Base-by-base conservation (phyloP, 75 land plant species). In the Sequoiadendron giganteum region DNA sequence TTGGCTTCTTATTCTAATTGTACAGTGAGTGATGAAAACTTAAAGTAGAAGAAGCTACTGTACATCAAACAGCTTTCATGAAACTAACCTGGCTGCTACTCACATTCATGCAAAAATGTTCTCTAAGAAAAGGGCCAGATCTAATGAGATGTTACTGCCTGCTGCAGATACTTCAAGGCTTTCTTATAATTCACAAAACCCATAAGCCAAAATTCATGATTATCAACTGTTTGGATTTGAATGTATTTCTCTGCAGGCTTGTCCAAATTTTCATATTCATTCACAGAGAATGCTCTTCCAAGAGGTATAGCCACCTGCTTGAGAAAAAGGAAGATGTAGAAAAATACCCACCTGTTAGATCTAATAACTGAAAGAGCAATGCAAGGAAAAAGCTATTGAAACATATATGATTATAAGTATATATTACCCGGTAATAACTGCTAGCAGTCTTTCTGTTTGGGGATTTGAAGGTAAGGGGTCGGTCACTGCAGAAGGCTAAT, bases 131-230 rank as follows among this genome's bases (percentile, higher is more conserved):
- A 81, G 9, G 15, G 10, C 2, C 42, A 45, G 6, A 82, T 28
- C 84, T 82, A 82, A 45, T 82, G 5, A 82, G 49, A 25, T 6
- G 72, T 65, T 9, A 89, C 80, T 45, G 89, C 89, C 32, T 86
- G 68, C 45, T 93, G 90, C 36, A 94, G 85, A 82, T 88, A 83
- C 56, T 79, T 85, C 86, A 92, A 88, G 28, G 94, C 90, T 87
- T 89, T 95, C 83, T 95, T 73, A 88, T 92, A 93, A 54, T 87
- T 91, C 28, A 94, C 72, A 72, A 94, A 91, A 25, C 92, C 95
- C 94, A 93, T 93, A 48, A 94, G 91, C 95, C 95, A 94, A 84
- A 94, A 94, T 55, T 94, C 94, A 82, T 87, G 89, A 72, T 88
- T 68, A 55, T 94, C 95, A 10, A 48, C 90, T 2, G 95, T 94